phyloP scores from a whole-genome alignment of 208 protist species.

The Acanthamoeba lenticulata region DNA sequence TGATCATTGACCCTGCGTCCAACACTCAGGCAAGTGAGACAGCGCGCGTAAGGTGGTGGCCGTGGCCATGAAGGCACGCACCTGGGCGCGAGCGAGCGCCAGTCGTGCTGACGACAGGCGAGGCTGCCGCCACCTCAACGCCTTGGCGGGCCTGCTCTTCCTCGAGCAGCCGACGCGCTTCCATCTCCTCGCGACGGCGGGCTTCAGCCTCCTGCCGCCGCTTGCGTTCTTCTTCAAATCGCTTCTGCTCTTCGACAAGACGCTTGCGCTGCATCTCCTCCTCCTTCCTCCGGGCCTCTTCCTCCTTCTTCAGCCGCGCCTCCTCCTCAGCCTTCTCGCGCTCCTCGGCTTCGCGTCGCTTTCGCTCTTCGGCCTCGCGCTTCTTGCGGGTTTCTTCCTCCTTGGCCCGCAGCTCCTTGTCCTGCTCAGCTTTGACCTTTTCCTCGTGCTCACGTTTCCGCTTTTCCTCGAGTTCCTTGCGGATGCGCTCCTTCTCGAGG shows the following conservation, averaged over 20 bases:
- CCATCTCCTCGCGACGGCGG: background rate
- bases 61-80: too few relatives aligned
- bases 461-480: background rate
- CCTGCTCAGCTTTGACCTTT: background rate
- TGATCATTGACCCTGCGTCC: background rate
- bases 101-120: background rate
- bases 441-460: background rate
- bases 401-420: background rate
- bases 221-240: background rate
- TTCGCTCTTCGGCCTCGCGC: constrained; percentile 6
- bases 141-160: background rate
- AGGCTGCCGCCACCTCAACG: background rate
- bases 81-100: background rate
- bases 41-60: too few relatives aligned
- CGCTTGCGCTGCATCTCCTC: constrained; percentile 27
- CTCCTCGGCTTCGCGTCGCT: background rate
- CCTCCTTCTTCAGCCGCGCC: background rate
- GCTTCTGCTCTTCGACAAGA: background rate
- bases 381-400: background rate
- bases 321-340: background rate
- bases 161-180: background rate
- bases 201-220: background rate
- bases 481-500: background rate
- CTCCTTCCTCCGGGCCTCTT: background rate
- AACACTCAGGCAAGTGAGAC: background rate